Conservation (phyloP, 1,284 basidiomycete species). For the Heterobasidion occidentale region DNA sequence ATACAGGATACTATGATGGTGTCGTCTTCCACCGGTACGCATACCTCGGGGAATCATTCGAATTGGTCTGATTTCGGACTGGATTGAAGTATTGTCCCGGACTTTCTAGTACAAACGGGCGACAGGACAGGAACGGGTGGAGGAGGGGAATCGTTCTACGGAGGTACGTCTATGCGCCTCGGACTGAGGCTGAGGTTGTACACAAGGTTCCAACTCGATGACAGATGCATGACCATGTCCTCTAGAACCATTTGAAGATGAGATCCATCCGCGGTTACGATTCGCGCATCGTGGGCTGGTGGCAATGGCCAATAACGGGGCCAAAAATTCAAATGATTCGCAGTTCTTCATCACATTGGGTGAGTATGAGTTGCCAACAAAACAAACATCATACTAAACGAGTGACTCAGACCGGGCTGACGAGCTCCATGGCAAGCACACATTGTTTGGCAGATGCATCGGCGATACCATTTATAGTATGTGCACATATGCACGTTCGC, state of each 20-base stretch:
- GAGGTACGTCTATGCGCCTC: conserved; percentile 43
- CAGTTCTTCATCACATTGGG: conserved; percentile 91
- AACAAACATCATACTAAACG: too few species aligned
- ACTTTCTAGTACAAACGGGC: conserved; percentile 93
- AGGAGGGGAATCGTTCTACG: conserved; percentile 90
- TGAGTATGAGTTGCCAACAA: conserved; percentile 20
- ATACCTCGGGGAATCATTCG: neutral
- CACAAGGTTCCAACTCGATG: neutral
- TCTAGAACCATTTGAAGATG: conserved; percentile 83
- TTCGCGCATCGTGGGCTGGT: conserved; percentile 85
- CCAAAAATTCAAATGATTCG: conserved; percentile 78
- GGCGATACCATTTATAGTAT: conserved; percentile 84
- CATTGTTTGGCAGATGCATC: conserved; percentile 74
- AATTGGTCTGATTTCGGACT: neutral
- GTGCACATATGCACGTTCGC: conserved; percentile 21
- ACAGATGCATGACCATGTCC: neutral
- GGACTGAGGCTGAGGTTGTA: neutral
- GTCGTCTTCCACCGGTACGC: conserved; percentile 85
- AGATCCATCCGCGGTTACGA: conserved; percentile 85
- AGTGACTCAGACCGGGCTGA: conserved; percentile 66
- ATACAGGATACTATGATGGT: conserved; percentile 88
- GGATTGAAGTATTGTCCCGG: conserved; percentile 60
- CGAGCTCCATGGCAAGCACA: conserved; percentile 85
- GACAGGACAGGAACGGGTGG: conserved; percentile 88
- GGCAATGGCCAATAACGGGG: conserved; percentile 89